Percentiles rank a stretch among this genome's conserved stretches.
phyloP scores from a whole-genome alignment of 495 filamentous ascomycete species.

The Penicillium coffeae region DNA sequence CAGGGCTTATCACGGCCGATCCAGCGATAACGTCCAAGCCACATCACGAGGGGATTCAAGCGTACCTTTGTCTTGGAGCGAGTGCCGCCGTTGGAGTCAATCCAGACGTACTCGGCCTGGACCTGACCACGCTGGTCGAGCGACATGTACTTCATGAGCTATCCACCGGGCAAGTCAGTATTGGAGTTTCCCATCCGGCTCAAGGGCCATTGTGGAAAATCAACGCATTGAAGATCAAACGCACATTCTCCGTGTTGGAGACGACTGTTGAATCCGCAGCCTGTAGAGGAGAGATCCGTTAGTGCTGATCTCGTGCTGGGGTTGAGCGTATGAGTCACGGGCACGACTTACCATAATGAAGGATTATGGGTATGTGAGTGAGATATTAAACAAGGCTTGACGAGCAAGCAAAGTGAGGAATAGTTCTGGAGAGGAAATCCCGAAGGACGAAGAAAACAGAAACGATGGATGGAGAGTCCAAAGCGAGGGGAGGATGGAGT shows the following conservation, averaged over 20 bases:
- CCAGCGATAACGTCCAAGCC: slow-evolving; percentile 2
- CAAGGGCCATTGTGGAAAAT: slow-evolving; percentile 33
- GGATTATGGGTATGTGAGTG: slow-evolving; percentile 37
- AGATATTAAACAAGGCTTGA: slow-evolving; percentile 27
- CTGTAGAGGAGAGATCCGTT: slow-evolving; percentile 21
- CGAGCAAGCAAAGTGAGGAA: slow-evolving; percentile 18
- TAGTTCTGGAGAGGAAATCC: slow-evolving; percentile 12
- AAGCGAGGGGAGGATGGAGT: slow-evolving; percentile 24
- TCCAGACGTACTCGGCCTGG: slow-evolving; percentile 98
- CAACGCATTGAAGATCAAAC: slow-evolving; percentile 37
- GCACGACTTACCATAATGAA: slow-evolving; percentile 41
- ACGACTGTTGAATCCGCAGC: slow-evolving; percentile 52
- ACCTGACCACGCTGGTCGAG: slow-evolving; percentile 83
- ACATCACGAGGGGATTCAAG: slow-evolving; percentile 8
- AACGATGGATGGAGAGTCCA: slow-evolving; percentile 24
- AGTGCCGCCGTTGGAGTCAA: slow-evolving; percentile 71
- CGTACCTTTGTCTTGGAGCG: slow-evolving; percentile 92
- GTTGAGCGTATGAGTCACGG: slow-evolving; percentile 5
- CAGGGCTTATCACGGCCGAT: slow-evolving; percentile 28
- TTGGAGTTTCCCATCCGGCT: slow-evolving; percentile 33
- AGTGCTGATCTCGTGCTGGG: not conserved
- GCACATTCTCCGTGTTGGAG: slow-evolving; percentile 69
- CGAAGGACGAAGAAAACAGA: slow-evolving; percentile 16
- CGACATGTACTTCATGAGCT: slow-evolving; percentile 89
- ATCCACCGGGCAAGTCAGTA: slow-evolving; percentile 39